Conservation (phyloP, 352 stramenopile genomes). For the Phytophthora crassamura region DNA sequence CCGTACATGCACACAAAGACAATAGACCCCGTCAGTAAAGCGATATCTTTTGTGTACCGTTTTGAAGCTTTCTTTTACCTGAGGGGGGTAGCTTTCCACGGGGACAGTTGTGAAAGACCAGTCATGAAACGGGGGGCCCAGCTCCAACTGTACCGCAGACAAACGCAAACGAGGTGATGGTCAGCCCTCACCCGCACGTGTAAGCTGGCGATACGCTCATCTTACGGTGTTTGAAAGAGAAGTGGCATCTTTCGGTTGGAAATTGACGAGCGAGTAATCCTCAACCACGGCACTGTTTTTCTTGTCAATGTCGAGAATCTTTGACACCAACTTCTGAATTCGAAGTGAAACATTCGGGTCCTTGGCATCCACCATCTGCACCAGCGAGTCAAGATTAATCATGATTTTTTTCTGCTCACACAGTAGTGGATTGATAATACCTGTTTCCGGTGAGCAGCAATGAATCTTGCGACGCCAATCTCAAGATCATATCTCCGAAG, state of each 20-base stretch:
- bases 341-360: slow-evolving; percentile 63
- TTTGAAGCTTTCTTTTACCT: slow-evolving; percentile 39
- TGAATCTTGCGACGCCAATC: slow-evolving; percentile 78
- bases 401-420: not conserved
- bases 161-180: slow-evolving; percentile 10
- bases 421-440: slow-evolving; percentile 15
- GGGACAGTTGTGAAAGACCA: slow-evolving; percentile 70
- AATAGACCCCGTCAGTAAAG: too few species aligned
- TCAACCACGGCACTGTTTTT: slow-evolving; percentile 71
- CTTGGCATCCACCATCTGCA: slow-evolving; percentile 66
- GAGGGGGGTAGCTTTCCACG: slow-evolving; percentile 82
- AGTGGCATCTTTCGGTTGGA: slow-evolving; percentile 68
- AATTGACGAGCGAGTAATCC: slow-evolving; percentile 77
- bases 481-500: slow-evolving; percentile 81
- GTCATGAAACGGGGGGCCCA: slow-evolving; percentile 76
- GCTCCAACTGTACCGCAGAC: slow-evolving; percentile 50
- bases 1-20: not conserved
- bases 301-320: slow-evolving; percentile 80
- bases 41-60: too few species aligned
- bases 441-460: slow-evolving; percentile 69
- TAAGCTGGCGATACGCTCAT: slow-evolving; percentile 15
- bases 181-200: slow-evolving; percentile 25
- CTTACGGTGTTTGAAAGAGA: slow-evolving; percentile 60
- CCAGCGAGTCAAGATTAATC: slow-evolving; percentile 2
- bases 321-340: slow-evolving; percentile 75